Evolutionary conservation across 495 filamentous ascomycete species (phyloP).

Genomic region (Aspergillus leporis): DNA sequence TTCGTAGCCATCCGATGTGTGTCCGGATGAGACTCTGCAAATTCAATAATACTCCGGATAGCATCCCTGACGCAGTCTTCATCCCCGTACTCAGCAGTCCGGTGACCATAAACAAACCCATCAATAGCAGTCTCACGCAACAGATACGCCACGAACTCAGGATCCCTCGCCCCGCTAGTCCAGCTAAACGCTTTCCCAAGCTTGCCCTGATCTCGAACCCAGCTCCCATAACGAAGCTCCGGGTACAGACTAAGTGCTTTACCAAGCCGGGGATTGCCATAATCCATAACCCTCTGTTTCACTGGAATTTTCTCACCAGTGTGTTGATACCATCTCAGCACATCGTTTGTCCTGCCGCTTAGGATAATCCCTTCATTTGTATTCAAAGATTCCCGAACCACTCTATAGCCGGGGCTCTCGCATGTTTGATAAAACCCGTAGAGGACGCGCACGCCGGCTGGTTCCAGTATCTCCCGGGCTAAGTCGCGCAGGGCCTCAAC

Average conservation of each 20-base stretch:
- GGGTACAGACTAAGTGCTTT: background rate
- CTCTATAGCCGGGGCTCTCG: background rate
- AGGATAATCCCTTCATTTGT: slow-evolving; percentile 8
- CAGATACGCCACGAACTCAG: background rate
- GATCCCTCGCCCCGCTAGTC: background rate
- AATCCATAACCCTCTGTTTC: slow-evolving; percentile 11
- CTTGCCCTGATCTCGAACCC: background rate
- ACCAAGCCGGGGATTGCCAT: background rate
- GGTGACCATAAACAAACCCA: slow-evolving; percentile 8
- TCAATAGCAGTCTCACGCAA: background rate
- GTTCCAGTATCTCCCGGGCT: background rate
- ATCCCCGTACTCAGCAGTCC: background rate
- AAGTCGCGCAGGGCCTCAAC: slow-evolving; percentile 7
- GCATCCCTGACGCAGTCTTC: background rate
- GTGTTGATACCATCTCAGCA: slow-evolving; percentile 1
- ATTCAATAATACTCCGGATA: slow-evolving; percentile 1
- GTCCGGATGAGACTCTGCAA: background rate
- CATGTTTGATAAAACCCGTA: slow-evolving; percentile 6
- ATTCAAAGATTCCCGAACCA: background rate
- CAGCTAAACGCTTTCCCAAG: slow-evolving; percentile 7
- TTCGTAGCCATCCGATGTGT: slow-evolving; percentile 3
- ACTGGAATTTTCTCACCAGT: background rate
- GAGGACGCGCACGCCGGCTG: background rate
- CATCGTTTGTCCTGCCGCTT: background rate
- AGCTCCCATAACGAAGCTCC: background rate